These are phyloP conservation scores for Crithidia acanthocephali DNA, from an alignment of 208 protist genomes.

Conservation along the genomic window DNA sequence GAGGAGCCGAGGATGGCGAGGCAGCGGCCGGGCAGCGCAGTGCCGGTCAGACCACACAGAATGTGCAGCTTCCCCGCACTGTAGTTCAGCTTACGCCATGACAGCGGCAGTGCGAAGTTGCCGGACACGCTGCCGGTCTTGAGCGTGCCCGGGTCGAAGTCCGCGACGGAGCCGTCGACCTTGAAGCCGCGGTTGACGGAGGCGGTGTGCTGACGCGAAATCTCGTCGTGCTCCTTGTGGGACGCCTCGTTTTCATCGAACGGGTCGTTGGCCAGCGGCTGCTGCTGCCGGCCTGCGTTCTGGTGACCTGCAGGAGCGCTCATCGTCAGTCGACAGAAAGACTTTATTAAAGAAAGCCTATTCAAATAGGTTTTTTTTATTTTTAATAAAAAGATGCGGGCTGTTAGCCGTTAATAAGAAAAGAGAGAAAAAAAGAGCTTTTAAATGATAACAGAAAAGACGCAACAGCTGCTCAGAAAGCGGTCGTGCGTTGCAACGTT, in stretches of 20 bases:
- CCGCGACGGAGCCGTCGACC: constrained; percentile 48
- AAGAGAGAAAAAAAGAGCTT: no score
- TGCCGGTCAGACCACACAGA: constrained; percentile 70
- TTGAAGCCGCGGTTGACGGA: constrained; percentile 30
- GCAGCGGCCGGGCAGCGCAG: constrained; percentile 66
- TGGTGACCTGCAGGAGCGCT: background rate
- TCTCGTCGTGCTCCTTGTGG: background rate
- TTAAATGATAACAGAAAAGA: no score
- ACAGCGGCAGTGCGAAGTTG: constrained; percentile 62
- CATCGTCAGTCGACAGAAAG: no score
- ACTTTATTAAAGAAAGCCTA: no score
- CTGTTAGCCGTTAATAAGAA: no score
- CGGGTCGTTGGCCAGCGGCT: background rate
- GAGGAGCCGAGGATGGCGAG: constrained; percentile 85
- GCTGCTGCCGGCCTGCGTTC: background rate
- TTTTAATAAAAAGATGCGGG: no score
- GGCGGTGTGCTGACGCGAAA: background rate
- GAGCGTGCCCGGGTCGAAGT: constrained; percentile 46
- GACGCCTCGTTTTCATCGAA: background rate
- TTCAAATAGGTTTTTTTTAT: no score
- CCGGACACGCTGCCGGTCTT: constrained; percentile 36
- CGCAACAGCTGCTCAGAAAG: no score
- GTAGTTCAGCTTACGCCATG: constrained; percentile 79
- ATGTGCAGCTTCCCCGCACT: constrained; percentile 45
- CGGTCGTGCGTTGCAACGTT: no score